Evolutionary conservation across 495 filamentous ascomycete species (phyloP).

Genomic region (Penicillium ochrochloron): DNA sequence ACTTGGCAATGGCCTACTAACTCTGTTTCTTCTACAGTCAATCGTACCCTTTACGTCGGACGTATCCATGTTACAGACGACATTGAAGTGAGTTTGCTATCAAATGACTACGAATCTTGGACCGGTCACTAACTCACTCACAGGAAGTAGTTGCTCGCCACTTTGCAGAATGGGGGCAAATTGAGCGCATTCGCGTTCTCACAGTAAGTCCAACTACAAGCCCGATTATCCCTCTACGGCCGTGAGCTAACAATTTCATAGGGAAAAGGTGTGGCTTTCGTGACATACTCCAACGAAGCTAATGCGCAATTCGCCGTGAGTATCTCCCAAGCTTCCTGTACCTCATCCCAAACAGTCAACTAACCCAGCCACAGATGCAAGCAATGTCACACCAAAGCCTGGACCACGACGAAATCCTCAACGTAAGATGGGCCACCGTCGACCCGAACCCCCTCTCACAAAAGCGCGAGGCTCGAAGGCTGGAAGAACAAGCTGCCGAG

Average conservation of each 20-base stretch:
- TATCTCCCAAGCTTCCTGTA: background rate
- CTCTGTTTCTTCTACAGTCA: constrained; percentile 51
- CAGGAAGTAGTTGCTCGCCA: constrained; percentile 87
- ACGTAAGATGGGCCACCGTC: constrained; percentile 95
- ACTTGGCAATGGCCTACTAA: background rate
- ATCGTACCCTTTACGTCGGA: constrained; percentile 90
- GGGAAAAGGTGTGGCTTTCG: constrained; percentile 74
- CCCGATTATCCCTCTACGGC: background rate
- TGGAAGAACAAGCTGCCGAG: constrained; percentile 98
- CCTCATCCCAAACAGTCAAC: background rate
- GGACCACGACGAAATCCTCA: constrained; percentile 88
- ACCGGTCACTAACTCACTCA: background rate
- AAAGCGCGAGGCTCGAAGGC: constrained; percentile 82
- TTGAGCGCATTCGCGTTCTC: constrained; percentile 90
- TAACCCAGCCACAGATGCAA: constrained; percentile 43
- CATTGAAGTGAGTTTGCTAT: constrained; percentile 62
- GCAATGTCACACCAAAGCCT: constrained; percentile 87
- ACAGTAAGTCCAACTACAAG: constrained; percentile 58
- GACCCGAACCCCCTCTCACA: constrained; percentile 97
- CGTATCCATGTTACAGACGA: constrained; percentile 96
- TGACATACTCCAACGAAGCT: constrained; percentile 69
- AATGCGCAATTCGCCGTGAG: constrained; percentile 80
- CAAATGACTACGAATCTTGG: too few species aligned
- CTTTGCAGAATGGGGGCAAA: constrained; percentile 91
- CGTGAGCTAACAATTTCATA: background rate